Evolutionary conservation across 371 early-diverging fungal species (phyloP), one percentile per base, ranked within the genome.

Genomic region (Lichtheimia ramosa): DNA sequence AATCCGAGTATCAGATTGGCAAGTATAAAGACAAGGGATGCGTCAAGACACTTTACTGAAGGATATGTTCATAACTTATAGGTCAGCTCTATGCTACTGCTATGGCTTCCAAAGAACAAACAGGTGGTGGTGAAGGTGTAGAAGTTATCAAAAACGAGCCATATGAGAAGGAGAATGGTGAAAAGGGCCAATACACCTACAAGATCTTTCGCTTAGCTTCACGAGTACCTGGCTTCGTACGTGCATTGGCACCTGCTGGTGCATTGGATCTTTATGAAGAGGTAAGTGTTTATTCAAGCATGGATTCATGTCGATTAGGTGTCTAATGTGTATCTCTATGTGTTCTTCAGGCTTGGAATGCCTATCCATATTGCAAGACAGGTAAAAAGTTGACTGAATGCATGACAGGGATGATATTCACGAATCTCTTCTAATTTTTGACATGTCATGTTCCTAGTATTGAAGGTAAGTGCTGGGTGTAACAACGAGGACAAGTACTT

Each of bases 331-430:
- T 48, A 14, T 39, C 3, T 51, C 48, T 25, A 5, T 25, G 25
- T 25, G 5, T 25, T 25, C 25, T 3, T 25, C 64, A 75, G 73
- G 92, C 92, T 46, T 92, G 92, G 92, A 92, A 92, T 66, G 92
- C 88, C 28, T 92, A 89, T 65, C 92, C 92, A 13, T 86, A 89
- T 63, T 89, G 89, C 77, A 85, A 82, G 74, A 89, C 89, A 70
- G 85, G 88, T 90, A 84, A 73, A 34, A 34, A 25, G 10, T 34
- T 34, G 10, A 8, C 10, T 8, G 34, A 34, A 5, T 6, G 10
- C 10, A 10, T 34, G 3, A 28, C 28, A 28, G 3, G 28, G 28
- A 7, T 28, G 28, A 34, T 34, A 34, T 8, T 34, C 34, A 34
- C 34, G 34, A 2, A 8, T 1, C 10, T 34, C 25, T 34, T 10